Percentiles rank a stretch among this genome's conserved stretches.
These are phyloP conservation scores for Auxenochlorella pyrenoidosa DNA, from an alignment of 139 green algal genomes.

Conservation along the genomic window DNA sequence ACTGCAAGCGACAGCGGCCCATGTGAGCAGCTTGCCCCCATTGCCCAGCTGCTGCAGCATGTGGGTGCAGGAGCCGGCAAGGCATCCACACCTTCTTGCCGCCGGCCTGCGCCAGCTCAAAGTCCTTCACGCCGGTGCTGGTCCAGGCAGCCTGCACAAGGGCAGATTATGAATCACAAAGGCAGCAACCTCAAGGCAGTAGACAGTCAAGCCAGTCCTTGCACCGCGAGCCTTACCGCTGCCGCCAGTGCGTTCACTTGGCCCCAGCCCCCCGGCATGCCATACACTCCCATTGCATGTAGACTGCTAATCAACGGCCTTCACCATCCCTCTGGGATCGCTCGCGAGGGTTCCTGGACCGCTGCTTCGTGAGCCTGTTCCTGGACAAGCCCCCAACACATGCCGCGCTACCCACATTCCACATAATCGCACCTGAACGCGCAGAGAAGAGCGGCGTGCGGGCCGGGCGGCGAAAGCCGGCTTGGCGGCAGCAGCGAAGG, in stretches of 20 bases:
- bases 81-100: conserved; percentile 31
- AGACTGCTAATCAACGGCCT: no score
- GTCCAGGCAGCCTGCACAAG: conserved; percentile 13
- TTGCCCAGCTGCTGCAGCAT: neutral
- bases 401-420: neutral
- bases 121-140: conserved; percentile 15
- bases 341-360: no score
- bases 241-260: no score
- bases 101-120: conserved; percentile 1
- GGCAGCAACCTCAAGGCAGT: no score
- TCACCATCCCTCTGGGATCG: no score
- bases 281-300: no score
- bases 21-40: no score
- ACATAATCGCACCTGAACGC: conserved; percentile 1
- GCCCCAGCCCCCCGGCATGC: no score
- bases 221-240: no score
- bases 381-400: no score
- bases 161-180: neutral
- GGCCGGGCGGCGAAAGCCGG: conserved; percentile 2
- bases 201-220: neutral
- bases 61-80: neutral
- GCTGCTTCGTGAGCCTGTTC: no score
- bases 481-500: neutral
- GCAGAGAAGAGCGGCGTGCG: neutral
- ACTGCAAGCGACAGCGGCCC: neutral